Evolutionary conservation across 2,329 filamentous ascomycete species (phyloP).

Genomic region (Penicillium fuscoglaucum): DNA sequence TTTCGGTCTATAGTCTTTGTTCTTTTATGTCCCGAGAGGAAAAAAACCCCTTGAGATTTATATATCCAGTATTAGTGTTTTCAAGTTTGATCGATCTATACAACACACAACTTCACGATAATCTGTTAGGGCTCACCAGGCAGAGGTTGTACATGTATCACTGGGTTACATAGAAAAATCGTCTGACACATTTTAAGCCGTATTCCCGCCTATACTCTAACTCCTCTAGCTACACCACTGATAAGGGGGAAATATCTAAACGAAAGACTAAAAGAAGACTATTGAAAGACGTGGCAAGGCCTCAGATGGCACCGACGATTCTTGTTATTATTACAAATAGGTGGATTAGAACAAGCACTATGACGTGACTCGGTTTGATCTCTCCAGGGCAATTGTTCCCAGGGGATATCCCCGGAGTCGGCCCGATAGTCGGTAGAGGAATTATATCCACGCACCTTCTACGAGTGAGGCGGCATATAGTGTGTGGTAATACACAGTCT

Average conservation of each 20-base stretch:
- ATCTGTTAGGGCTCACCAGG: background rate
- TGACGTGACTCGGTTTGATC: background rate
- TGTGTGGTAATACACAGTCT: background rate
- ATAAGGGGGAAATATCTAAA: no score
- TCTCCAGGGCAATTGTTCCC: background rate
- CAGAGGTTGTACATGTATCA: background rate
- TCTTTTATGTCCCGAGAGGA: background rate
- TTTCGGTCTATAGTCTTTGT: background rate
- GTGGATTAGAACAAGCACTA: background rate
- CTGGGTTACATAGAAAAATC: no score
- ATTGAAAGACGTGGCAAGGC: no score
- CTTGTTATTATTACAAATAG: no score
- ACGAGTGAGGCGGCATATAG: no score
- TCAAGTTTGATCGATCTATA: background rate
- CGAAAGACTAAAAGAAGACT: no score
- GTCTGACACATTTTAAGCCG: no score
- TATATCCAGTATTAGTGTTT: background rate
- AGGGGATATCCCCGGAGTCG: background rate
- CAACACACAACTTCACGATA: no score
- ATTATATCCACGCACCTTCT: background rate
- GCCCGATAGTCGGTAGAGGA: background rate
- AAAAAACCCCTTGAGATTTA: no score
- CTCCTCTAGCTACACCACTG: no score
- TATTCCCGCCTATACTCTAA: no score
- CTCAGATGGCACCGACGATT: no score